Conservation (phyloP, 768 basidiomycete genomes). For the Auricularia auricula-judae region DNA sequence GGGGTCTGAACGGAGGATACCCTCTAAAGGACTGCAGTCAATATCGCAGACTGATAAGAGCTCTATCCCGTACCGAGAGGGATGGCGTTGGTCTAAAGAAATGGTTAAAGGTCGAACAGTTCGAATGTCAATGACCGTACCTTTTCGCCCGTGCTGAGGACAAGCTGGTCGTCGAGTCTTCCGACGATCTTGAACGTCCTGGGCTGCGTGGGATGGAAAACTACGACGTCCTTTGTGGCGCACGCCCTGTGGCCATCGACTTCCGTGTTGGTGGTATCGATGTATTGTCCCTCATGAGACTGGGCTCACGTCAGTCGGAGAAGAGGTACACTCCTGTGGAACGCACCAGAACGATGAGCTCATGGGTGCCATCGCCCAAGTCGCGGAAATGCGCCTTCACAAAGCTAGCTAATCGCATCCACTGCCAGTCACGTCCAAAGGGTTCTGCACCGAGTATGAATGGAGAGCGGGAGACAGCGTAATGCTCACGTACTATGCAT, state of each 20-base stretch:
- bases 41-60: neutral
- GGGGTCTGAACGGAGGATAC: conserved; percentile 4
- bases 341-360: neutral
- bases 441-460: neutral
- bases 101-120: neutral
- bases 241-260: conserved; percentile 22
- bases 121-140: conserved; percentile 9
- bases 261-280: conserved; percentile 20
- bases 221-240: conserved; percentile 30
- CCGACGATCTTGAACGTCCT: conserved; percentile 28
- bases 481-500: neutral
- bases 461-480: neutral
- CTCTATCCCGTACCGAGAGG: conserved; percentile 13
- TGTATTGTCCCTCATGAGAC: conserved; percentile 9
- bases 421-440: neutral
- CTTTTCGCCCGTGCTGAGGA: conserved; percentile 30
- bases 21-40: conserved; percentile 11
- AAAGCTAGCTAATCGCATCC: neutral
- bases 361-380: neutral
- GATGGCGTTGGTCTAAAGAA: conserved; percentile 23
- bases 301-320: neutral
- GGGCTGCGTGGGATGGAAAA: conserved; percentile 29
- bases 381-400: neutral
- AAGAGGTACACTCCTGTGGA: neutral
- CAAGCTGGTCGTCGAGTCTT: conserved; percentile 35